These are phyloP conservation scores for Penicillium herquei DNA, from an alignment of 495 filamentous ascomycete species.

Conservation along the genomic window DNA sequence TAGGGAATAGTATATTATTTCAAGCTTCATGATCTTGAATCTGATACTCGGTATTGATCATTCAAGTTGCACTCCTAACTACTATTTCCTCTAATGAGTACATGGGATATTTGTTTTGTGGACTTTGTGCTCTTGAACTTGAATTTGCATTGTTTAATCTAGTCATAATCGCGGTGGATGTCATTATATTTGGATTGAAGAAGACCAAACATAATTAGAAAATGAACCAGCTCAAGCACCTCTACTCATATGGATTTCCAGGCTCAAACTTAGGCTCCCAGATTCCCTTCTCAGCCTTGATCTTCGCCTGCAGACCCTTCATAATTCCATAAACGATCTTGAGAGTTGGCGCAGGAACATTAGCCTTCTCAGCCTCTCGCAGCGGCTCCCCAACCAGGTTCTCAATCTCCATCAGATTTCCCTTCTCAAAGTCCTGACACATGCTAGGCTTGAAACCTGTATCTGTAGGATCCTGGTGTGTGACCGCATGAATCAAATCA, in stretches of 20 bases:
- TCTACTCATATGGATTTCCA: slow-evolving; percentile 3
- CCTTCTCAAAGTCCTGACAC: slow-evolving; percentile 38
- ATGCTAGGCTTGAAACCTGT: slow-evolving; percentile 46
- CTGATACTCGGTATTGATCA: too few species aligned
- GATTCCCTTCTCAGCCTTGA: neutral
- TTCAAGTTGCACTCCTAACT: too few species aligned
- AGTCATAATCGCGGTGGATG: too few species aligned
- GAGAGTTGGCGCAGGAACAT: slow-evolving; percentile 1
- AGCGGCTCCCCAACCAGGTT: slow-evolving; percentile 3
- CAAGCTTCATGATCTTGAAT: too few species aligned
- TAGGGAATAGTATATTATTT: too few species aligned
- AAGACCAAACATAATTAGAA: too few species aligned
- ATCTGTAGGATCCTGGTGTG: slow-evolving; percentile 35
- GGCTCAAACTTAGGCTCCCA: slow-evolving; percentile 1
- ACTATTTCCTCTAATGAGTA: too few species aligned
- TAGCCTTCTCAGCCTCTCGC: neutral
- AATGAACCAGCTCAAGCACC: too few species aligned
- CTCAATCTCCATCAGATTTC: slow-evolving; percentile 6
- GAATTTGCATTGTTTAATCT: too few species aligned
- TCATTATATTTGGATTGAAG: too few species aligned
- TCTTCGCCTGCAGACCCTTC: slow-evolving; percentile 2
- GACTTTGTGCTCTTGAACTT: too few species aligned
- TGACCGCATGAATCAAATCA: slow-evolving; percentile 32
- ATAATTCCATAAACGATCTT: neutral
- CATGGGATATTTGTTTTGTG: too few species aligned